These are phyloP conservation scores for Vaccinium vitisidaea DNA, from an alignment of 148 eudicot species.

Conservation along the genomic window DNA sequence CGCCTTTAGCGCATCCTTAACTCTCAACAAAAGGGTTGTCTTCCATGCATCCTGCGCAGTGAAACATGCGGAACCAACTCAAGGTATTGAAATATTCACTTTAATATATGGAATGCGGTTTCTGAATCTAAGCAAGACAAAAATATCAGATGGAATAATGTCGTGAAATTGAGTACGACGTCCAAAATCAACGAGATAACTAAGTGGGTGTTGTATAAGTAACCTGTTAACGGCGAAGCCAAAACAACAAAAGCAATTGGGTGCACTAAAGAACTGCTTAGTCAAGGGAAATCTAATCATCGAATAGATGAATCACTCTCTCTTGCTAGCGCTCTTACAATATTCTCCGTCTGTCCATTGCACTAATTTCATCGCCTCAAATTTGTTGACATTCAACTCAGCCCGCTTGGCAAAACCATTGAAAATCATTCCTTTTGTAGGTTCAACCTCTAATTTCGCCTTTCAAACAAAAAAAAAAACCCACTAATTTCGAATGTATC, in stretches of 20 bases:
- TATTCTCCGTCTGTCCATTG: not conserved
- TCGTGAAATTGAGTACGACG: not conserved
- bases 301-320: not conserved
- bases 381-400: not conserved
- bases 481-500: too few species aligned
- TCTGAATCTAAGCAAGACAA: not conserved
- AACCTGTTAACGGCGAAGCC: not conserved
- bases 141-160: not conserved
- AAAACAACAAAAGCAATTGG: not conserved
- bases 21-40: constrained; percentile 87
- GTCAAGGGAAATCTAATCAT: not conserved
- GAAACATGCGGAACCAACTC: not conserved
- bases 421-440: not conserved
- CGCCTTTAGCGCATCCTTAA: constrained; percentile 76
- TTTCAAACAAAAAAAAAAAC: too few species aligned
- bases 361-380: not conserved
- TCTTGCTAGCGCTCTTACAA: not conserved
- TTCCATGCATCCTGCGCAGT: constrained; percentile 72
- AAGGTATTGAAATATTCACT: not conserved
- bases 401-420: not conserved
- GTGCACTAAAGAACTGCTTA: not conserved
- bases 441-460: not conserved
- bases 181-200: not conserved
- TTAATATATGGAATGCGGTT: not conserved
- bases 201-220: not conserved